Evolutionary conservation across 805 yeast species (phyloP).

Genomic region (Priceomyces medius): DNA sequence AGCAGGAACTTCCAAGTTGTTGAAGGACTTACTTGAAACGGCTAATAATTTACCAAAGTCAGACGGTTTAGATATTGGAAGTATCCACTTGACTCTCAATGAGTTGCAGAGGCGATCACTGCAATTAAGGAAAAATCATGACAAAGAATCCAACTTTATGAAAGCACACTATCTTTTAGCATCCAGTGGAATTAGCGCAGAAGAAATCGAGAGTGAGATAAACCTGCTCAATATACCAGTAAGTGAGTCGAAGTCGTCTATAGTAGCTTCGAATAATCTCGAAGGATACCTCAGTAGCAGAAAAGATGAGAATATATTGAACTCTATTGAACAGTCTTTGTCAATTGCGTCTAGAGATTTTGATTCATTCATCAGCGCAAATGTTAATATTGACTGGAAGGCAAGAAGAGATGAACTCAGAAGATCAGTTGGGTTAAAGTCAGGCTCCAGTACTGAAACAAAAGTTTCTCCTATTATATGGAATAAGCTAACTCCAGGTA

Average conservation of each 20-base stretch:
- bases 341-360: conserved; percentile 76
- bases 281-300: conserved; percentile 65
- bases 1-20: conserved; percentile 20
- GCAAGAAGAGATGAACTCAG: conserved; percentile 71
- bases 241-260: conserved; percentile 4
- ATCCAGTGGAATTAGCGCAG: conserved; percentile 83
- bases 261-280: conserved; percentile 30
- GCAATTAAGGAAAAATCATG: conserved; percentile 46
- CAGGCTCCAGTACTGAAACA: conserved; percentile 7
- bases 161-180: conserved; percentile 88
- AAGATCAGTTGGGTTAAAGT: conserved; percentile 60
- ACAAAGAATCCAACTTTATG: conserved; percentile 46
- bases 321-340: conserved; percentile 80
- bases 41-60: conserved; percentile 70
- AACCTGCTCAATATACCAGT: conserved; percentile 23
- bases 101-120: conserved; percentile 73
- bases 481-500: conserved; percentile 35
- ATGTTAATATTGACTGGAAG: conserved; percentile 81
- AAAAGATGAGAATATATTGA: conserved; percentile 78
- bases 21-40: conserved; percentile 75
- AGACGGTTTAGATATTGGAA: conserved; percentile 63
- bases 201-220: conserved; percentile 69
- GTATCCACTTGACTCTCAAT: conserved; percentile 74
- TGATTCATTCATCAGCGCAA: conserved; percentile 70
- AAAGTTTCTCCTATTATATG: conserved; percentile 27